These are phyloP conservation scores for Allium cepa DNA, from an alignment of 106 monocot genomes.

Conservation along the genomic window DNA sequence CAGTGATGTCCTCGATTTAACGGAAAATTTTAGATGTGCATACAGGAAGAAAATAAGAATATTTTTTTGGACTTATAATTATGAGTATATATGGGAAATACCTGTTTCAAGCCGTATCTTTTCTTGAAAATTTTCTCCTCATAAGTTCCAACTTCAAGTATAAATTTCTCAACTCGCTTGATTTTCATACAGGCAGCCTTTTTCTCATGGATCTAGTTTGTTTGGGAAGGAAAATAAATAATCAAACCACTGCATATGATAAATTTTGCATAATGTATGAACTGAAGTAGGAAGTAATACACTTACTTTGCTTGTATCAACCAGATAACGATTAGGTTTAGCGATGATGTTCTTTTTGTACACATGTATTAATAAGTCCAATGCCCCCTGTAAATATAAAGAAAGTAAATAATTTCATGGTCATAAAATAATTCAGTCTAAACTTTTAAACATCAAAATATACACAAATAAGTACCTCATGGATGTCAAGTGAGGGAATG, in stretches of 20 bases:
- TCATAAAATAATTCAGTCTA: neutral
- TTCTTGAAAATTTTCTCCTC: slow-evolving; percentile 36
- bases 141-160: slow-evolving; percentile 25
- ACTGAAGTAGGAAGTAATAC: no score
- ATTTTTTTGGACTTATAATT: neutral
- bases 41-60: neutral
- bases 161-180: slow-evolving; percentile 27
- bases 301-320: slow-evolving; percentile 28
- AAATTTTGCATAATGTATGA: no score
- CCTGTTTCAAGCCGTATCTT: slow-evolving; percentile 19
- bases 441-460: neutral
- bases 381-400: slow-evolving; percentile 1
- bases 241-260: no score
- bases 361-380: slow-evolving; percentile 47
- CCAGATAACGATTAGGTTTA: slow-evolving; percentile 42
- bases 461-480: slow-evolving; percentile 20
- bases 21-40: neutral
- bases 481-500: slow-evolving; percentile 41
- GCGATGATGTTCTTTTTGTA: slow-evolving; percentile 33
- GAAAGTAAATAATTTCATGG: neutral
- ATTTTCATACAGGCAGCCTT: slow-evolving; percentile 29
- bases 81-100: neutral
- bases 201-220: slow-evolving; percentile 23
- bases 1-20: no score
- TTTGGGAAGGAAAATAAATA: neutral